phyloP scores from a whole-genome alignment of 2,329 filamentous ascomycete species.

The Malbranchea zuffiana region DNA sequence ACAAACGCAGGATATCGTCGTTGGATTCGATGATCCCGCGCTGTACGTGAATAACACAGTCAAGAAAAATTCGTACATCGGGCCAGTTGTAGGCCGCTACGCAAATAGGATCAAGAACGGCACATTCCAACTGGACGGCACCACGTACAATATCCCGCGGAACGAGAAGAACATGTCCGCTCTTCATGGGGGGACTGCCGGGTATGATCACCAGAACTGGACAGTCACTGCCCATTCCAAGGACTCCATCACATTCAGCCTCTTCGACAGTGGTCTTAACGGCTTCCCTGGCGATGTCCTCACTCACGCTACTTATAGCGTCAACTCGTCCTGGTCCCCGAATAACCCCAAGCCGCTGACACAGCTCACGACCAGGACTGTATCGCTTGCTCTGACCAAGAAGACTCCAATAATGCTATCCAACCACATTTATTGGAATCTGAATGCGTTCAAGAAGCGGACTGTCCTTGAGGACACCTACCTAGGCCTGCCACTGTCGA shows the following conservation, averaged over 20 bases:
- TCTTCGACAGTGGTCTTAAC: constrained; percentile 35
- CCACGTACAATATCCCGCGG: constrained; percentile 38
- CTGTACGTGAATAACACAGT: constrained; percentile 36
- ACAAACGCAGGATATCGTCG: constrained; percentile 38
- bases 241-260: constrained; percentile 37
- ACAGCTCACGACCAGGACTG: constrained; percentile 34
- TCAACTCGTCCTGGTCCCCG: constrained; percentile 27
- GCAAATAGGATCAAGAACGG: constrained; percentile 48
- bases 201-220: constrained; percentile 42
- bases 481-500: constrained; percentile 37
- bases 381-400: constrained; percentile 36
- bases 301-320: constrained; percentile 37
- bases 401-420: constrained; percentile 42
- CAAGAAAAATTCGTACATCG: constrained; percentile 40
- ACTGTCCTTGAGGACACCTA: constrained; percentile 36
- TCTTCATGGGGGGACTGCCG: constrained; percentile 41
- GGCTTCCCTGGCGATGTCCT: constrained; percentile 39
- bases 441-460: constrained; percentile 38
- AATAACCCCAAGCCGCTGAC: constrained; percentile 27
- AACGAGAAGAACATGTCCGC: constrained; percentile 44
- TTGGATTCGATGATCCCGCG: constrained; percentile 41
- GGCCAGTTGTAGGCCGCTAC: constrained; percentile 41
- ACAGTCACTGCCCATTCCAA: constrained; percentile 34
- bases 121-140: constrained; percentile 42
- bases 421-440: constrained; percentile 43